Base-by-base conservation (phyloP, 176 grass and related monocot genomes). In the Tuctoria greenei region DNA sequence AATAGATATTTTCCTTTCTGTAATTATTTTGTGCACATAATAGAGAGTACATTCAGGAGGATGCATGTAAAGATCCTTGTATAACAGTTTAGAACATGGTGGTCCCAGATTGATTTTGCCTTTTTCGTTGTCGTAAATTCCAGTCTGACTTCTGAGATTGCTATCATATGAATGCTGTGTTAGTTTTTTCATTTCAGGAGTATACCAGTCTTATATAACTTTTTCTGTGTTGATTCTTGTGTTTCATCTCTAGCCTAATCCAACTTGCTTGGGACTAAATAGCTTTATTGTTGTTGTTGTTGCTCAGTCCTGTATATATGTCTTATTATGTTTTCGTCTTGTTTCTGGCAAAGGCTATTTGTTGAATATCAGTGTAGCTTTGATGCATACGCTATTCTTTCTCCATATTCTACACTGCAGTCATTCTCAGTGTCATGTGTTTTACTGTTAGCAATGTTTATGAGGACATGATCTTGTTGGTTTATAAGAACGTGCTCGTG, bases 1-100 rank as follows among this genome's bases (percentile, higher is more conserved):
- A n/a, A 13, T 21, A 21, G 11, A 41, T 55, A 65, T 67, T 42
- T 55, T 40, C 24, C 10, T 57, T 44, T 41, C 0, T 31, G 45
- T 75, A 20, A 47, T 37, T 61, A 51, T 34, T 64, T 61, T 24
- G 15, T 50, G 60, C 71, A 26, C 58, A 55, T 64, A 6, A 61
- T 56, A 56, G 38, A n/a, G 67, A 21, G 24, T 61, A 52, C 6
- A 3, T 60, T 62, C 6, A 1, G 58, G 31, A 69, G 10, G 73
- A 54, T 70, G 44, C 17, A 40, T 42, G 58, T 55, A 54, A 77
- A 77, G 13, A 63, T 77, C 23, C 44, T 76, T 77, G 42, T 34
- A 14, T 83, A 68, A 47, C n/a, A 40, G 15, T 36, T 54, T 38
- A 60, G 8, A 24, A 39, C 4, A 26, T 15, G 45, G 21, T 54